phyloP scores from a whole-genome alignment of 768 basidiomycete genomes.

The Candolleomyces efflorescens region DNA sequence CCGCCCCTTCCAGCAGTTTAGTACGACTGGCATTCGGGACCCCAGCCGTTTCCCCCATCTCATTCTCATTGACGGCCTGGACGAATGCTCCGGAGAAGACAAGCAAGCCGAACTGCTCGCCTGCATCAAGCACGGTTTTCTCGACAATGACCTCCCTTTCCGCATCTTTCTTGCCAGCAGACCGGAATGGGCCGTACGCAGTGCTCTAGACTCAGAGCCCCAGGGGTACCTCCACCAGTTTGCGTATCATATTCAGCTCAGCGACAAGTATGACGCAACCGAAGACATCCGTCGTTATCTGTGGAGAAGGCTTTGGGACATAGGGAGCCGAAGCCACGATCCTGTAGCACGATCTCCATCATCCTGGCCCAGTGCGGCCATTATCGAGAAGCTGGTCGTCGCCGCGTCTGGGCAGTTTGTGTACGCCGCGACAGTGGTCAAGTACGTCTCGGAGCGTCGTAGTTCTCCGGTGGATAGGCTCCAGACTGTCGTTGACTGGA shows the following conservation, averaged over 20 bases:
- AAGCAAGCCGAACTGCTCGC: background rate
- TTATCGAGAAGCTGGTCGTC: slow-evolving; percentile 4
- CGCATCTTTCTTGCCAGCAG: background rate
- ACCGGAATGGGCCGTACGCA: background rate
- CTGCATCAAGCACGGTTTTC: background rate
- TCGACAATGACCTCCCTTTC: background rate
- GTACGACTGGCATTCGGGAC: background rate
- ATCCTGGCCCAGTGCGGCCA: slow-evolving; percentile 12
- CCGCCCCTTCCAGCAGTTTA: background rate
- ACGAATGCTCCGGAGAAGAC: slow-evolving; percentile 2
- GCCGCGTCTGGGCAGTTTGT: slow-evolving; percentile 12
- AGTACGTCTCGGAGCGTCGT: slow-evolving; percentile 12
- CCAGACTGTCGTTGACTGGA: background rate
- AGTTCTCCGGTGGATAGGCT: background rate
- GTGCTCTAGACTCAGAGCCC: background rate
- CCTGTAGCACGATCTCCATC: background rate
- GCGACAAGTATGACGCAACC: slow-evolving; percentile 1
- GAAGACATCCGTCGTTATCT: background rate
- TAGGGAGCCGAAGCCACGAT: background rate
- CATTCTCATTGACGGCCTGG: slow-evolving; percentile 4
- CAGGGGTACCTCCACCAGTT: background rate
- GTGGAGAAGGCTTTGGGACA: slow-evolving; percentile 3
- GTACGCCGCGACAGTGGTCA: slow-evolving; percentile 9
- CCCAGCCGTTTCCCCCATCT: background rate
- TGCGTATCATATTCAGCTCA: slow-evolving; percentile 1